These are phyloP conservation scores for Amanita exitialis DNA, from an alignment of 768 basidiomycete species.

Conservation along the genomic window DNA sequence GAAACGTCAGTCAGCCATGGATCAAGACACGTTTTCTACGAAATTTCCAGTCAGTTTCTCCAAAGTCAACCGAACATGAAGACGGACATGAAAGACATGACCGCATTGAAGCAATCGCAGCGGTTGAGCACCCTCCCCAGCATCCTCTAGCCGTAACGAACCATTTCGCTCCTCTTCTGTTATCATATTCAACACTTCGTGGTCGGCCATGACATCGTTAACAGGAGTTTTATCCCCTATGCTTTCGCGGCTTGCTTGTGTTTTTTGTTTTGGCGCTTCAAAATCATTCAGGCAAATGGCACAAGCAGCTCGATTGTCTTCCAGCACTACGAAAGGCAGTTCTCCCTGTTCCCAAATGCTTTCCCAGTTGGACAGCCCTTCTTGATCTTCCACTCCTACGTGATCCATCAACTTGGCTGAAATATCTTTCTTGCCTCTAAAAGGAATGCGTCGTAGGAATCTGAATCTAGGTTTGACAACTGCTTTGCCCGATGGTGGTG, in stretches of 20 bases:
- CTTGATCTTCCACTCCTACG: constrained; percentile 2
- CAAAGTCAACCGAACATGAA: neutral
- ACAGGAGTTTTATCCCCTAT: neutral
- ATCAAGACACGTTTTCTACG: constrained; percentile 79
- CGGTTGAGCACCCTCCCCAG: constrained; percentile 69
- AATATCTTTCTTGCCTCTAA: constrained; percentile 6
- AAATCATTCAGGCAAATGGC: constrained; percentile 83
- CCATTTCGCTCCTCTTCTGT: constrained; percentile 29
- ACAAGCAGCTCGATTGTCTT: constrained; percentile 76
- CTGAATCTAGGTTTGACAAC: constrained; percentile 38
- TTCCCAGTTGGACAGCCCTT: constrained; percentile 48
- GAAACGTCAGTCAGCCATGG: constrained; percentile 83
- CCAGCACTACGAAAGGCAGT: constrained; percentile 74
- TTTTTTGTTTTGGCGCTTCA: constrained; percentile 47
- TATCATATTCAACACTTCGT: constrained; percentile 21
- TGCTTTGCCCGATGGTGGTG: constrained; percentile 12
- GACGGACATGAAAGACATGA: constrained; percentile 83
- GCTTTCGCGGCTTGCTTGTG: neutral
- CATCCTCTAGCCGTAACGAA: constrained; percentile 50
- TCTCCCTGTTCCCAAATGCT: constrained; percentile 69
- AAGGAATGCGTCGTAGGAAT: constrained; percentile 32
- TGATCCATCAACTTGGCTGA: constrained; percentile 4
- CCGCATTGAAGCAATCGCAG: constrained; percentile 69
- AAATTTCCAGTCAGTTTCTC: constrained; percentile 6
- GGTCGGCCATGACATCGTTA: constrained; percentile 6